Evolutionary conservation across 768 basidiomycete genomes (phyloP).

Genomic region (Psilocybe cubensis): DNA sequence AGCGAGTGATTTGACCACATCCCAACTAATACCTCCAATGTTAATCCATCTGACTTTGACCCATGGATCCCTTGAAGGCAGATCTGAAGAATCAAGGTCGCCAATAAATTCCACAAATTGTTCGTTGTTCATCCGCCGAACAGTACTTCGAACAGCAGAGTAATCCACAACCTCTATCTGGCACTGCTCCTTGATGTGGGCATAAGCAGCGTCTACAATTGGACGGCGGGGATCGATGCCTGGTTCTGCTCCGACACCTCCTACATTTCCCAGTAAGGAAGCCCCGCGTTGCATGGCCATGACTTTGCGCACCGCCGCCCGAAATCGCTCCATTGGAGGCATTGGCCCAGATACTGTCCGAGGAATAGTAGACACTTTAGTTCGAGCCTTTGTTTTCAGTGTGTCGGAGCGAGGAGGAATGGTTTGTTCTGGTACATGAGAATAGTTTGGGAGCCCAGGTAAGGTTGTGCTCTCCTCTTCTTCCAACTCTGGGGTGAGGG

Average conservation of each 20-base stretch:
- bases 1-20: conserved; percentile 72
- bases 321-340: conserved; percentile 57
- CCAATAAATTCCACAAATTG: conserved; percentile 62
- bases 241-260: conserved; percentile 66
- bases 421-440: neutral
- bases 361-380: conserved; percentile 15
- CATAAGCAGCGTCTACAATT: conserved; percentile 57
- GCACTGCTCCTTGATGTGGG: conserved; percentile 62
- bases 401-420: conserved; percentile 7
- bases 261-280: conserved; percentile 34
- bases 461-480: conserved; percentile 9
- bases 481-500: conserved; percentile 61
- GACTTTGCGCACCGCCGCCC: conserved; percentile 58
- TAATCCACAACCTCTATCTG: conserved; percentile 72
- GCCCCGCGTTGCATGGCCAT: conserved; percentile 65
- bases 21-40: conserved; percentile 70
- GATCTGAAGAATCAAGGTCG: conserved; percentile 34
- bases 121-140: conserved; percentile 58
- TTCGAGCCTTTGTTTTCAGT: conserved; percentile 18
- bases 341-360: conserved; percentile 16
- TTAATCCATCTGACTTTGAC: conserved; percentile 78
- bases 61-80: conserved; percentile 58
- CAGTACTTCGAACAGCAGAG: conserved; percentile 55
- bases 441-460: conserved; percentile 8
- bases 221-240: conserved; percentile 70